Evolutionary conservation across 2,329 filamentous ascomycete species (phyloP).

Genomic region (Colletotrichum sp.): DNA sequence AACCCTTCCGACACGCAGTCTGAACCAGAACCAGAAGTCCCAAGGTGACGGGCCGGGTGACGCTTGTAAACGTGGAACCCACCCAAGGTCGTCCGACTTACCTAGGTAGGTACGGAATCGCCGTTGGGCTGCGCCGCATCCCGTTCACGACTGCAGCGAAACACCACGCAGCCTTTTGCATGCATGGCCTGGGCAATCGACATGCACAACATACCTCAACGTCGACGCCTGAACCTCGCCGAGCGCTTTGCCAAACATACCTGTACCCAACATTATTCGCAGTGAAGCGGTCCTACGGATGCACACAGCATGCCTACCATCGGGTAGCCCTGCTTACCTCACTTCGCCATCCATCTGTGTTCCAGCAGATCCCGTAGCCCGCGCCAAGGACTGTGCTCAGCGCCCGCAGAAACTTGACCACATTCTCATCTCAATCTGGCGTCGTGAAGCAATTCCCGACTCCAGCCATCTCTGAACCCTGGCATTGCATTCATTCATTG

Average conservation of each 20-base stretch:
- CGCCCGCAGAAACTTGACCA: not conserved
- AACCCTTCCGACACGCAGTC: not conserved
- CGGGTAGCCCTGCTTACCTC: not conserved
- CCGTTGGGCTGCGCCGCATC: not conserved
- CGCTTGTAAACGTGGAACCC: not conserved
- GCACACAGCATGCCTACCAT: not conserved
- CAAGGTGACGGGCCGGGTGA: not conserved
- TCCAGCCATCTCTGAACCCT: not conserved
- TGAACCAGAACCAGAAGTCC: not conserved
- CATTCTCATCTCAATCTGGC: not conserved
- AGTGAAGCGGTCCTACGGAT: not conserved
- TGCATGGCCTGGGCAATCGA: not conserved
- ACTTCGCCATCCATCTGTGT: not conserved
- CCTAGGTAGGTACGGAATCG: constrained; percentile 1
- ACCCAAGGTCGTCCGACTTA: not conserved
- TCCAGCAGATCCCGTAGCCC: not conserved
- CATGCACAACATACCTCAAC: not conserved
- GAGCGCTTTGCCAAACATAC: not conserved
- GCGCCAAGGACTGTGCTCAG: not conserved
- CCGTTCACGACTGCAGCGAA: not conserved
- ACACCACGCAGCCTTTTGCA: not conserved
- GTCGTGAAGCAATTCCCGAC: not conserved
- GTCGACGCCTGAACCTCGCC: not conserved
- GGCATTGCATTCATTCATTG: not conserved
- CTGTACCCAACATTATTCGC: not conserved